Percentiles rank a stretch among this genome's conserved stretches.
Evolutionary conservation across 1,284 basidiomycete species (phyloP).

Genomic region (Taiwanofungus camphoratus): DNA sequence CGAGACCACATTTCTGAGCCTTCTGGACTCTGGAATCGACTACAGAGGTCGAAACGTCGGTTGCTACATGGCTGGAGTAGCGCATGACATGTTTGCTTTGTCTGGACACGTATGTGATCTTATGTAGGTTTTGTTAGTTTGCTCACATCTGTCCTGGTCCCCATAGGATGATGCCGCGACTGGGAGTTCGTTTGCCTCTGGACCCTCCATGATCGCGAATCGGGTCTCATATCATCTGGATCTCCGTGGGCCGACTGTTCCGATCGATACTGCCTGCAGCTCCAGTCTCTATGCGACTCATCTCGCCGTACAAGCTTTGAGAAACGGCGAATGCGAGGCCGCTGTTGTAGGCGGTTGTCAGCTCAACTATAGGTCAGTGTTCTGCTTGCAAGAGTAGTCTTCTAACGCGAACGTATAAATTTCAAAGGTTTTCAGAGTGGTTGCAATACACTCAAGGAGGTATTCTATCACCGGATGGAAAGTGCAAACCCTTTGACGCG

Average conservation of each 20-base stretch:
- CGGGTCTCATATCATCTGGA: slow-evolving; percentile 45
- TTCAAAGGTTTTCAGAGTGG: slow-evolving; percentile 18
- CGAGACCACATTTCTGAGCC: slow-evolving; percentile 33
- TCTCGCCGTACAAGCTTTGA: slow-evolving; percentile 40
- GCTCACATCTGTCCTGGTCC: neutral
- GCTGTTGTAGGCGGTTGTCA: slow-evolving; percentile 42
- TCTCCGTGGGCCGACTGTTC: slow-evolving; percentile 40
- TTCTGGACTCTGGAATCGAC: slow-evolving; percentile 37
- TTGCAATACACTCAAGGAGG: slow-evolving; percentile 28
- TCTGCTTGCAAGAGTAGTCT: neutral
- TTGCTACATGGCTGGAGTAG: slow-evolving; percentile 29
- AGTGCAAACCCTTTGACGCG: slow-evolving; percentile 44
- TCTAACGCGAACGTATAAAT: too few species aligned
- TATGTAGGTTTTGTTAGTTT: neutral
- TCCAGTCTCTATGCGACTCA: slow-evolving; percentile 41
- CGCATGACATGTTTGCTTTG: slow-evolving; percentile 9
- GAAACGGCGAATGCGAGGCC: slow-evolving; percentile 40
- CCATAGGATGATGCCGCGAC: slow-evolving; percentile 31
- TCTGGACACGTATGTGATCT: slow-evolving; percentile 11
- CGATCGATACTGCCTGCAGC: slow-evolving; percentile 45
- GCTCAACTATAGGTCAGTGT: slow-evolving; percentile 32
- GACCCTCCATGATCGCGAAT: slow-evolving; percentile 38
- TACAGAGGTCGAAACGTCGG: slow-evolving; percentile 34
- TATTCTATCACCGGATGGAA: slow-evolving; percentile 38
- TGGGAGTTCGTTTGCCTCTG: slow-evolving; percentile 32